Conservation (phyloP, 2,329 filamentous ascomycete genomes). For the Colletotrichum musae region DNA sequence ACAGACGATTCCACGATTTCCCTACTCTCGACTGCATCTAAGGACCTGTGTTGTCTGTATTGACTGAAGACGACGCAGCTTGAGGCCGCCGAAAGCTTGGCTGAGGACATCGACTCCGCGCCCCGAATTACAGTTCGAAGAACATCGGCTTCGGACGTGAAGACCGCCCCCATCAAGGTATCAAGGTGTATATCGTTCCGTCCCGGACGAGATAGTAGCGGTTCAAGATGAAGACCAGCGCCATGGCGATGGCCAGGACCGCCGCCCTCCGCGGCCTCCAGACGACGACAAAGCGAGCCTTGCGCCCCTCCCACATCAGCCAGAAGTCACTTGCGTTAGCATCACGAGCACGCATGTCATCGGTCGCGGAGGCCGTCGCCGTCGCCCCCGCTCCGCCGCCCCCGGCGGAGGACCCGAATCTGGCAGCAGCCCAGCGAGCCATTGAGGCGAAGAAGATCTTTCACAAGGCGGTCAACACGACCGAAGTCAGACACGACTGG, state of each 20-base stretch:
- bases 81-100: not conserved
- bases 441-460: slow-evolving; percentile 50
- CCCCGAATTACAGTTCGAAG: not conserved
- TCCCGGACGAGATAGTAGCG: not conserved
- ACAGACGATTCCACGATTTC: not conserved
- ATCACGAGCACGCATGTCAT: slow-evolving; percentile 32
- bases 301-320: not conserved
- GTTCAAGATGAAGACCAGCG: slow-evolving; percentile 20
- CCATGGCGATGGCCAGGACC: slow-evolving; percentile 15
- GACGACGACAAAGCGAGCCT: not conserved
- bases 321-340: not conserved
- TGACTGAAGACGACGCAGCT: not conserved
- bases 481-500: slow-evolving; percentile 79
- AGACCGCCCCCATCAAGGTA: not conserved
- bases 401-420: slow-evolving; percentile 13
- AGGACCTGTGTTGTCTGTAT: not conserved
- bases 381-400: slow-evolving; percentile 35
- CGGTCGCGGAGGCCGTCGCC: slow-evolving; percentile 28
- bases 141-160: not conserved
- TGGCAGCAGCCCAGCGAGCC: slow-evolving; percentile 22
- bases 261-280: slow-evolving; percentile 21
- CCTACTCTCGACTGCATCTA: not conserved
- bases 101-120: no score
- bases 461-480: slow-evolving; percentile 71
- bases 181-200: not conserved